These are phyloP conservation scores for Claviceps purpurea DNA, from an alignment of 2,329 filamentous ascomycete species.

Conservation along the genomic window DNA sequence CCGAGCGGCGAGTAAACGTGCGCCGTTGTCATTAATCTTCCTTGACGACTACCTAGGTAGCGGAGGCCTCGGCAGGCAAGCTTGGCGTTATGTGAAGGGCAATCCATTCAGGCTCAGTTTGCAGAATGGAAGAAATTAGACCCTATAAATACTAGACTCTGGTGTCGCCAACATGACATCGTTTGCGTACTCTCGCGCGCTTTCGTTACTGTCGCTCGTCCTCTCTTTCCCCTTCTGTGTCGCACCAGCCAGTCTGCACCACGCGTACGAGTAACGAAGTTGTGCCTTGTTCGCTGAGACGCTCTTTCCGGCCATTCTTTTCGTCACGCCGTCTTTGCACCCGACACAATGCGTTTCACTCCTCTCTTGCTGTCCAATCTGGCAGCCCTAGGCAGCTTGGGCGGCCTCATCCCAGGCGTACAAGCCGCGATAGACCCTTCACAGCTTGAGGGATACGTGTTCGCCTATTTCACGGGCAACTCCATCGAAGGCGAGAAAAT, in stretches of 20 bases:
- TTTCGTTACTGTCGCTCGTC: not conserved
- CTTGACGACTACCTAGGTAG: not conserved
- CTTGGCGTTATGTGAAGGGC: not conserved
- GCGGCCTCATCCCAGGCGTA: not conserved
- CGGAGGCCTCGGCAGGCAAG: not conserved
- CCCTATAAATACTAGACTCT: not conserved
- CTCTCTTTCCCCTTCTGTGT: not conserved
- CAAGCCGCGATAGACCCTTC: not conserved
- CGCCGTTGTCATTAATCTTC: not conserved
- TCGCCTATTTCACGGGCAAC: constrained; percentile 1
- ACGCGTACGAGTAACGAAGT: not conserved
- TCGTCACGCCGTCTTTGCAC: not conserved
- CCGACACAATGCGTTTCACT: not conserved
- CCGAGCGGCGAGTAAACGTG: not conserved
- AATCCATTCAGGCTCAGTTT: not conserved
- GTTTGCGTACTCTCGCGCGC: too few species aligned
- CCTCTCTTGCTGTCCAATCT: not conserved
- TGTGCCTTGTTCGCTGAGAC: too few species aligned
- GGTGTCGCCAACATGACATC: not conserved
- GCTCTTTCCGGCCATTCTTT: not conserved
- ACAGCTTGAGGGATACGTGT: not conserved
- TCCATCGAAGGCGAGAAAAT: constrained; percentile 1
- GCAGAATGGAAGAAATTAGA: not conserved
- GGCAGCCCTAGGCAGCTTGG: not conserved
- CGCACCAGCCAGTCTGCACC: not conserved